phyloP scores from a whole-genome alignment of 352 stramenopile genomes.

The Aphanomyces cochlioides region DNA sequence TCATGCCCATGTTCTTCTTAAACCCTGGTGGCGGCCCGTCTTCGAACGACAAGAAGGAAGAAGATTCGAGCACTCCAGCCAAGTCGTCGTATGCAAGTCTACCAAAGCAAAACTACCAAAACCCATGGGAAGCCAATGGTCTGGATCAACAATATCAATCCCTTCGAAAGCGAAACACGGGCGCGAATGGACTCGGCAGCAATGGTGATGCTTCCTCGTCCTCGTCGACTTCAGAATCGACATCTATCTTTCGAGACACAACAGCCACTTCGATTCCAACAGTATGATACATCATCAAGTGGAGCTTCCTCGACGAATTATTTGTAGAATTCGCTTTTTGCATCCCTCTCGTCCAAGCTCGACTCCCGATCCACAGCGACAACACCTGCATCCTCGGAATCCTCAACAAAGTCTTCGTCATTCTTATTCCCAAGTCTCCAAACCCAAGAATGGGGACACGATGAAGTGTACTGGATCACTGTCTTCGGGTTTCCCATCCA shows the following conservation, averaged over 20 bases:
- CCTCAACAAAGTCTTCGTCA: neutral
- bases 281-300: neutral
- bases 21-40: conserved; percentile 16
- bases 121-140: conserved; percentile 28
- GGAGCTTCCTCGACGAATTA: neutral
- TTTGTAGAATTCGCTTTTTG: conserved; percentile 29
- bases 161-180: conserved; percentile 14
- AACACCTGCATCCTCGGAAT: neutral
- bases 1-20: conserved; percentile 30
- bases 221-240: conserved; percentile 2
- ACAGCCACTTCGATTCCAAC: conserved; percentile 17
- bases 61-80: conserved; percentile 19
- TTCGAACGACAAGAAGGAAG: conserved; percentile 14
- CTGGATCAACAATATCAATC: conserved; percentile 30
- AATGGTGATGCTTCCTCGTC: neutral
- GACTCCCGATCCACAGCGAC: neutral
- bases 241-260: neutral
- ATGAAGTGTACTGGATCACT: conserved; percentile 83
- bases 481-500: conserved; percentile 71
- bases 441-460: conserved; percentile 67
- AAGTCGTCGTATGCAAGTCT: conserved; percentile 27
- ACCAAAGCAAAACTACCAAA: conserved; percentile 26
- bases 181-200: neutral
- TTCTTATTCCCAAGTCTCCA: conserved; percentile 45
- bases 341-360: conserved; percentile 18